Conservation (phyloP, 176 grass and related monocot genomes). For the Triticum urartu region DNA sequence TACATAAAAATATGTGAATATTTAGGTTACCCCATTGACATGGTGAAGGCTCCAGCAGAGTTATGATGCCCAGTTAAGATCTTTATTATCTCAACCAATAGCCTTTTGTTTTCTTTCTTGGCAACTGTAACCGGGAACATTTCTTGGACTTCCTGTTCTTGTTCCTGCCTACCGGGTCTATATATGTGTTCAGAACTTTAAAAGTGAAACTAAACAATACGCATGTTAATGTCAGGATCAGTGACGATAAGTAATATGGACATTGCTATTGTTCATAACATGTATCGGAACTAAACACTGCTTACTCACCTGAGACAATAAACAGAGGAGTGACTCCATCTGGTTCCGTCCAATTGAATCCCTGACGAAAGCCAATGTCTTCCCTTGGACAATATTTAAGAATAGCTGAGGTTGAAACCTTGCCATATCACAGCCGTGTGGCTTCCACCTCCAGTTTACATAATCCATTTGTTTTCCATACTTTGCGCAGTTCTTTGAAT, state of each 20-base stretch:
- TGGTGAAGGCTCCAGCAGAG: background rate
- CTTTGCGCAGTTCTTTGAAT: slow-evolving; percentile 55
- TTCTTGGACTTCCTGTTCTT: background rate
- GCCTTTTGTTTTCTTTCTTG: background rate
- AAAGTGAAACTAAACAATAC: background rate
- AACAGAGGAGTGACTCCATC: slow-evolving; percentile 73
- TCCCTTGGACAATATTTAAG: slow-evolving; percentile 44
- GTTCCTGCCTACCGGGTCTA: background rate
- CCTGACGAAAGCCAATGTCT: slow-evolving; percentile 54
- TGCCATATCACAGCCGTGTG: slow-evolving; percentile 45
- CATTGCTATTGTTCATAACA: background rate
- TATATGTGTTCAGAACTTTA: background rate
- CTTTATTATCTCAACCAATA: background rate
- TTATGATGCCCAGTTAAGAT: background rate
- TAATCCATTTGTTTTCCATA: slow-evolving; percentile 63
- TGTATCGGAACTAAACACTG: background rate
- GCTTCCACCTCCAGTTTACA: slow-evolving; percentile 65
- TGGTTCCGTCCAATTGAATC: slow-evolving; percentile 73
- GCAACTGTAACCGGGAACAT: background rate
- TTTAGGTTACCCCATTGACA: background rate
- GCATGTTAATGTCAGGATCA: background rate
- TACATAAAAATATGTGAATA: background rate
- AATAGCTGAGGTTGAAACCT: slow-evolving; percentile 51
- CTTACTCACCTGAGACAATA: slow-evolving; percentile 48
- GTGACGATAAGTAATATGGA: background rate